Percentiles rank a stretch among this genome's conserved stretches.
phyloP scores from a whole-genome alignment of 2,329 filamentous ascomycete genomes.

The Aureobasidium sp. region DNA sequence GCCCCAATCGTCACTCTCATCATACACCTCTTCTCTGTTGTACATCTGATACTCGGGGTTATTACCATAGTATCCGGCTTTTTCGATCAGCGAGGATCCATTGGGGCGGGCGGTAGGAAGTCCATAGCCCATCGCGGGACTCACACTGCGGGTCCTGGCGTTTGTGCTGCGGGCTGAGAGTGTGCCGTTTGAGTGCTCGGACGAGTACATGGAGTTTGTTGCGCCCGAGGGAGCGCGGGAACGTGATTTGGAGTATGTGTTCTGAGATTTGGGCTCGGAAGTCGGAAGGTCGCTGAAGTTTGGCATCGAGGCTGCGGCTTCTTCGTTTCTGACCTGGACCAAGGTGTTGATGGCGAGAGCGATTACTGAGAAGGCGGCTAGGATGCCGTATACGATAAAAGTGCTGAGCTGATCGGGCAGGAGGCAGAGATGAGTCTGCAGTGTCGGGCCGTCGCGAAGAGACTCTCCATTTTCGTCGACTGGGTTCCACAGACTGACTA shows the following conservation, averaged over 20 bases:
- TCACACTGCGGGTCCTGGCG: slow-evolving; percentile 33
- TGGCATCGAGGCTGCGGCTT: slow-evolving; percentile 12
- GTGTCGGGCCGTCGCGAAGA: slow-evolving; percentile 43
- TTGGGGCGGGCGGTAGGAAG: slow-evolving; percentile 23
- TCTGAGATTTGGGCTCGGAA: slow-evolving; percentile 18
- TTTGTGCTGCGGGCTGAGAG: slow-evolving; percentile 26
- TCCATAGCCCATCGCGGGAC: slow-evolving; percentile 29
- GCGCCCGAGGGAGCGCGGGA: slow-evolving; percentile 17
- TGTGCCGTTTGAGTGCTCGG: slow-evolving; percentile 20
- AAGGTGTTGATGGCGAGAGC: slow-evolving; percentile 41
- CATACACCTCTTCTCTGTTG: slow-evolving; percentile 25
- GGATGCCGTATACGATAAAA: slow-evolving; percentile 68
- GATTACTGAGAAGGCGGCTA: slow-evolving; percentile 50
- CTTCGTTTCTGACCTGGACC: slow-evolving; percentile 22
- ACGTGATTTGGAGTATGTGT: slow-evolving; percentile 16
- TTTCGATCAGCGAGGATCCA: slow-evolving; percentile 33
- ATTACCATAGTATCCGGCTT: slow-evolving; percentile 36
- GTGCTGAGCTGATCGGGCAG: slow-evolving; percentile 81
- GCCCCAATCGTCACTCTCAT: slow-evolving; percentile 25
- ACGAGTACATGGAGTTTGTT: slow-evolving; percentile 26
- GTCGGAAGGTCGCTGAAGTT: slow-evolving; percentile 28
- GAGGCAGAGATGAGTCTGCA: slow-evolving; percentile 86
- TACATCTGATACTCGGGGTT: slow-evolving; percentile 11
- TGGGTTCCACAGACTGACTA: slow-evolving; percentile 89
- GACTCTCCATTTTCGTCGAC: slow-evolving; percentile 49